These are phyloP conservation scores for Phytophthora boehmeriae DNA, from an alignment of 352 stramenopile genomes.

Conservation along the genomic window DNA sequence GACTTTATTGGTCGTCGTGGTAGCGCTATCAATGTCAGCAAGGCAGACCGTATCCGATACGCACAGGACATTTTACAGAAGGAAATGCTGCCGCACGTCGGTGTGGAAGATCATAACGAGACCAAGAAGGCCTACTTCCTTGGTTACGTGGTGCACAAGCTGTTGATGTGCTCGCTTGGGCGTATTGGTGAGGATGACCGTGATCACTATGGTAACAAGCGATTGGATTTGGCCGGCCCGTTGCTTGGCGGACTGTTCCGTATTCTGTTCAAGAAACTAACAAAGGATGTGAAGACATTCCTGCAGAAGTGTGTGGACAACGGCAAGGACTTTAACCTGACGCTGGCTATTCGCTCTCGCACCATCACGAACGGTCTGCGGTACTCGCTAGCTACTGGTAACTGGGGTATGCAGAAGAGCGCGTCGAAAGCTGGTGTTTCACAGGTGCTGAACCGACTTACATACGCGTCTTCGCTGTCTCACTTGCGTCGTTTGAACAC, in stretches of 20 bases:
- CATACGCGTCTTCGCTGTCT: slow-evolving; percentile 98
- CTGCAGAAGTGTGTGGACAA: slow-evolving; percentile 92
- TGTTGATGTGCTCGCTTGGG: slow-evolving; percentile 98
- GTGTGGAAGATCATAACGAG: slow-evolving; percentile 97
- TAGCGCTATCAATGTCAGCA: slow-evolving; percentile 95
- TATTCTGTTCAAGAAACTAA: slow-evolving; percentile 98
- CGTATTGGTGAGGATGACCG: slow-evolving; percentile 98
- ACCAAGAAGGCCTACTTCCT: slow-evolving; percentile 98
- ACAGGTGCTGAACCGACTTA: slow-evolving; percentile 99
- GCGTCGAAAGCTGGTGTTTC: slow-evolving; percentile 98
- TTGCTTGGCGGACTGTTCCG: slow-evolving; percentile 98
- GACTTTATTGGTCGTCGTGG: slow-evolving; percentile 99
- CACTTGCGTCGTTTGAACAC: slow-evolving; percentile 99
- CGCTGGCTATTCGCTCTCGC: slow-evolving; percentile 96
- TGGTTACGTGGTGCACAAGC: slow-evolving; percentile 99
- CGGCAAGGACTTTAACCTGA: slow-evolving; percentile 97
- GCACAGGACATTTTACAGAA: slow-evolving; percentile 99
- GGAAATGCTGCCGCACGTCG: slow-evolving; percentile 99
- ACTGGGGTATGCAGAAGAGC: slow-evolving; percentile 97
- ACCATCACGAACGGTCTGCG: slow-evolving; percentile 98
- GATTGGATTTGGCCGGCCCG: slow-evolving; percentile 98
- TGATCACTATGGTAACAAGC: slow-evolving; percentile 99
- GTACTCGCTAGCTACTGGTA: slow-evolving; percentile 99
- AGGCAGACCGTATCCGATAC: slow-evolving; percentile 98
- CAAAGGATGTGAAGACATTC: slow-evolving; percentile 97